A percentile compares a stretch with the other conserved stretches of the same genome.
phyloP scores from a whole-genome alignment of 2,329 filamentous ascomycete species.

The Penicillium sp. region DNA sequence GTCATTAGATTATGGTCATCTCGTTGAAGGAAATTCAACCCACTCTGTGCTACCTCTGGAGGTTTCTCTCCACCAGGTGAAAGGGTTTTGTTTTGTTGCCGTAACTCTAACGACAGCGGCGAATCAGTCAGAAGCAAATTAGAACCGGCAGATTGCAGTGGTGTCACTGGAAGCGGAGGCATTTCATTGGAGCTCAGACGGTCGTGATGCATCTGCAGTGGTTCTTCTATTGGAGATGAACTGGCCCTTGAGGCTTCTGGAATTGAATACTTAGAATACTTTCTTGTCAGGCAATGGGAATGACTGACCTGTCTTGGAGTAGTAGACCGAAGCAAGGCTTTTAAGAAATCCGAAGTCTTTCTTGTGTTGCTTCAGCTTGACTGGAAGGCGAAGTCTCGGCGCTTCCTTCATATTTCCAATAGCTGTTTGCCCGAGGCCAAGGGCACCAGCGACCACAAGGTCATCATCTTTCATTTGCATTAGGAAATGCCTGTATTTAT shows the following conservation, averaged over 20 bases:
- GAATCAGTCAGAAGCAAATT: neutral
- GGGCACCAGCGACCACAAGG: constrained; percentile 7
- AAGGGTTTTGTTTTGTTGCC: neutral
- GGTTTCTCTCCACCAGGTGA: constrained; percentile 4
- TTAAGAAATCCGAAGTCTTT: constrained; percentile 4
- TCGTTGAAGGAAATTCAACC: constrained; percentile 3
- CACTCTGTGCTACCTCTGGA: constrained; percentile 4
- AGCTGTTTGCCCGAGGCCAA: constrained; percentile 6
- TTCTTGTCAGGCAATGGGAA: neutral
- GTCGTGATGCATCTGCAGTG: neutral
- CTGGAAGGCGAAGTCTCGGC: constrained; percentile 3
- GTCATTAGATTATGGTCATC: neutral
- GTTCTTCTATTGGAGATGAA: neutral
- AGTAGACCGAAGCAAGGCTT: neutral
- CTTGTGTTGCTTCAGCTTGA: constrained; percentile 8
- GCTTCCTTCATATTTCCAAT: constrained; percentile 8
- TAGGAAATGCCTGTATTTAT: constrained; percentile 4
- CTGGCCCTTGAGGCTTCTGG: neutral
- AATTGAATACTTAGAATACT: neutral
- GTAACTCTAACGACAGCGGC: neutral
- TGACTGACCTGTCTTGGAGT: constrained; percentile 4
- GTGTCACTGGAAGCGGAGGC: neutral
- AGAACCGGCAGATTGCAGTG: constrained; percentile 1
- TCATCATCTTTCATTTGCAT: constrained; percentile 8
- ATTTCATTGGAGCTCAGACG: constrained; percentile 2